Percentiles rank a stretch among this genome's conserved stretches.
phyloP scores from a whole-genome alignment of 768 basidiomycete species.

The Crassisporium funariophilum region DNA sequence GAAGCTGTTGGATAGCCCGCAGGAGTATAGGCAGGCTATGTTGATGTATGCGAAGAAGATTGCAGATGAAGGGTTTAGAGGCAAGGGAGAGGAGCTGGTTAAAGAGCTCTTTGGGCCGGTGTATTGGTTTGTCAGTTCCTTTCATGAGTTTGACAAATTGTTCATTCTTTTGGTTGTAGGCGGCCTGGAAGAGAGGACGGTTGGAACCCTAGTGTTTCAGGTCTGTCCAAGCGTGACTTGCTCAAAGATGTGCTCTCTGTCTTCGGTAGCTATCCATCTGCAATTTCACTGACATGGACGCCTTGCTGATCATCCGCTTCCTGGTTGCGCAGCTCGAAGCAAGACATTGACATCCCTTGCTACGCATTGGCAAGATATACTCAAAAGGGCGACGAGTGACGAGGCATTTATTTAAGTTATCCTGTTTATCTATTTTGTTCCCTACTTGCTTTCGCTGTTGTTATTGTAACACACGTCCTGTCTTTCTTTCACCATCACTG shows the following conservation, averaged over 20 bases:
- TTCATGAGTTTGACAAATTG: neutral
- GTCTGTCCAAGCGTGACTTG: conserved; percentile 79
- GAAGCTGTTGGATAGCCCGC: conserved; percentile 72
- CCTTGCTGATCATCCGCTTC: neutral
- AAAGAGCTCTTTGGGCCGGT: conserved; percentile 89
- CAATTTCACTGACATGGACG: neutral
- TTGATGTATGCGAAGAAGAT: conserved; percentile 80
- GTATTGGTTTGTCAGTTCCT: conserved; percentile 66
- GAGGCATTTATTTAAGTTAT: conserved; percentile 45
- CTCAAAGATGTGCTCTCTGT: conserved; percentile 76
- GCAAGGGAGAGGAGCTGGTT: conserved; percentile 89
- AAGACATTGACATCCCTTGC: conserved; percentile 76
- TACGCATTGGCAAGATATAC: conserved; percentile 78
- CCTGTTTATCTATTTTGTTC: too few species aligned
- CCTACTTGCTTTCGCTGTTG: too few species aligned
- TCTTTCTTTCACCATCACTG: too few species aligned
- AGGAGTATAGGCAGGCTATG: conserved; percentile 81
- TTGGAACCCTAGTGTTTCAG: conserved; percentile 73
- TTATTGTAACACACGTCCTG: too few species aligned
- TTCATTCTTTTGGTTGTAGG: conserved; percentile 41
- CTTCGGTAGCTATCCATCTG: conserved; percentile 63
- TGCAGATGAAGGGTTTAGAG: conserved; percentile 86
- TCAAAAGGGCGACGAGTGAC: conserved; percentile 64
- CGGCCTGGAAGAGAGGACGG: conserved; percentile 63
- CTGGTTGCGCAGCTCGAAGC: conserved; percentile 55